Evolutionary conservation across 2,329 filamentous ascomycete genomes (phyloP), one percentile per base, ranked within the genome.

Genomic region (Fusarium sp.): DNA sequence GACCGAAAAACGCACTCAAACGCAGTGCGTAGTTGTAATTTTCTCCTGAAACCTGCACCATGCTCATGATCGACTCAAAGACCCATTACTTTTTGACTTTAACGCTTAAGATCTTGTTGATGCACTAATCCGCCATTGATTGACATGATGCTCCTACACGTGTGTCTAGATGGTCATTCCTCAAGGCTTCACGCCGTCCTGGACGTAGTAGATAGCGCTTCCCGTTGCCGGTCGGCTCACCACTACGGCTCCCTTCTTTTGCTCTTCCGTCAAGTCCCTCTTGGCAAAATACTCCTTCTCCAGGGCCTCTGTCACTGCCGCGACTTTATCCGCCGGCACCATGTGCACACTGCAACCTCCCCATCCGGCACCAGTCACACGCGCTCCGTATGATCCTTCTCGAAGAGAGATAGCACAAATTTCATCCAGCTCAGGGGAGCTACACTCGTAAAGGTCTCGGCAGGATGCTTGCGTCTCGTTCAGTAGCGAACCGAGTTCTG

Each of bases 261-360:
- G 92, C 82, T 96, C 92, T 24, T 88, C 86, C 0, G 85, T 91
- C 66, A 90, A 75, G 8, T 84, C 77, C 72, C 87, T 86, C 83
- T 91, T 92, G 59, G 86, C 83, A 80, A 97, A 98, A 79, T 98
- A 99, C 77, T 94, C 90, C 68, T 87, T 86, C 75, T 92, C 88
- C 87, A 96, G 90, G 8, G 93, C 93, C 75, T 88, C 85, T 79
- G 88, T 93, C 24, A 99, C 92, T 27, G 84, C 88, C 8, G 91
- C 90, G 1, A 98, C 92, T 80, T 92, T 95, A 75, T 94, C 88
- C 62, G 90, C 92, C 0, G 95, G 92, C 55, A 98, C 92, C 61
- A 99, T 86, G 82, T 99, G 96, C 62, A 99, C 95, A 65, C 90
- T 96, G 82, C 96, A 98, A 4, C 96, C 96, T 67, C 96, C 96